Evolutionary conservation across 495 filamentous ascomycete genomes (phyloP), one percentile per base, ranked within the genome.

Genomic region (Amorphotheca resinae): DNA sequence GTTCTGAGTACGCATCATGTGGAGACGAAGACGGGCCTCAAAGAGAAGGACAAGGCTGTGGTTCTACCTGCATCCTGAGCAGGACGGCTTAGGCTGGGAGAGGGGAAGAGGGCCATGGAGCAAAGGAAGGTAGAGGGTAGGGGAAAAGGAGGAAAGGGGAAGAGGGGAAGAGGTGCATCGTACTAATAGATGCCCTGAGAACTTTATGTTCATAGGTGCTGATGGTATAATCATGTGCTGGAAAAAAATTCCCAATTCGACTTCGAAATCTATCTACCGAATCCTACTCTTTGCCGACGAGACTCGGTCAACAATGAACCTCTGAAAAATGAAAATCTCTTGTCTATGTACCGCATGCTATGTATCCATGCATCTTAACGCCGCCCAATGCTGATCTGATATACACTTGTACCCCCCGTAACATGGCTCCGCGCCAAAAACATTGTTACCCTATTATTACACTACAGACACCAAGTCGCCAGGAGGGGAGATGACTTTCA

Each of bases 1-100:
- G 53, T 59, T 21, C 51, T 82, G 48, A 73, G 63, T 22, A 66
- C 59, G 40, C 74, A 79, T 48, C 78, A 81, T 58, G 62, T 63
- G 3, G 77, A 82, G 55, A 80, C 72, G 1, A 70, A 67, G 49
- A 74, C 71, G 14, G 67, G 67, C 17, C 48, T 70, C 9, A 65
- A 59, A 12, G 67, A 64, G 35, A 66, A 72, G 42, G 66, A 73
- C 12, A 22, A 21, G 17, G 15, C 1, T 21, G 21, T 9, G 9
- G 5, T 22, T 22, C 3, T 18, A 12, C 6, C 9, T 38, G 21
- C 17, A 8, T 16, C 3, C 5, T 38, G 31, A 33, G 31, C 12
- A n/a, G n/a, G n/a, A n/a, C n/a, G n/a, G n/a, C n/a, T n/a, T n/a
- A n/a, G n/a, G n/a, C n/a, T n/a, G n/a, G n/a, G n/a, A n/a, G n/a